Conservation (phyloP, 768 basidiomycete genomes). For the Boletus huronensis region DNA sequence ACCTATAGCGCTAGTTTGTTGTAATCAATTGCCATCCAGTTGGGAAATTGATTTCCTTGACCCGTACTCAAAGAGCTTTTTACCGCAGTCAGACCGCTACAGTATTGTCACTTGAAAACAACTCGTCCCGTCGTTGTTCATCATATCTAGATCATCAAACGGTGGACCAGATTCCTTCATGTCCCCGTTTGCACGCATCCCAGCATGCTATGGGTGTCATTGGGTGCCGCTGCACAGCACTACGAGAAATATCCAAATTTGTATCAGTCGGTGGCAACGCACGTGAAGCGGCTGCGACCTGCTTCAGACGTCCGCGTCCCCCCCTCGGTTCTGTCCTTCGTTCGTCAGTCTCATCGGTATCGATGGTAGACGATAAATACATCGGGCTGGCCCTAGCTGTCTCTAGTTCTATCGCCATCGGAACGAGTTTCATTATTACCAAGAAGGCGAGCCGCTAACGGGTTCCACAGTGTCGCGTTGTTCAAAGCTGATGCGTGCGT, state of each 20-base stretch:
- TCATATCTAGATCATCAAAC: neutral
- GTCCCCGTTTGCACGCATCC: no score
- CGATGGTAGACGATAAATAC: conserved; percentile 90
- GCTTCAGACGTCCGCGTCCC: conserved; percentile 1
- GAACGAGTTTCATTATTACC: conserved; percentile 96
- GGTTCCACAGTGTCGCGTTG: neutral
- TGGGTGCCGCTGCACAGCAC: neutral
- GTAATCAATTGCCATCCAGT: no score
- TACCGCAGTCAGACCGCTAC: neutral
- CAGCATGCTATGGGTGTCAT: no score
- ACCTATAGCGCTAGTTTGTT: no score
- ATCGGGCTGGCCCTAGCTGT: conserved; percentile 90
- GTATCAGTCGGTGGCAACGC: conserved; percentile 15
- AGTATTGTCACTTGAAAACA: neutral
- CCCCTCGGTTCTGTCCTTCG: neutral
- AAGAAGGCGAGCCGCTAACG: conserved; percentile 71
- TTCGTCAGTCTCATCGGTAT: conserved; percentile 2
- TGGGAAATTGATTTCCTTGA: no score
- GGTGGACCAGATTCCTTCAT: neutral
- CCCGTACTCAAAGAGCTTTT: neutral
- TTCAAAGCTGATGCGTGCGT: conserved; percentile 9
- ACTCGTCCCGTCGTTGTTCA: neutral
- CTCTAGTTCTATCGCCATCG: conserved; percentile 81
- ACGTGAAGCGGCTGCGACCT: conserved; percentile 21
- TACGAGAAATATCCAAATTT: conserved; percentile 11